A percentile compares a stretch with the other conserved stretches of the same genome.
Conservation (phyloP, 306 rosid genomes). For the Vigna reflexopilosa region DNA sequence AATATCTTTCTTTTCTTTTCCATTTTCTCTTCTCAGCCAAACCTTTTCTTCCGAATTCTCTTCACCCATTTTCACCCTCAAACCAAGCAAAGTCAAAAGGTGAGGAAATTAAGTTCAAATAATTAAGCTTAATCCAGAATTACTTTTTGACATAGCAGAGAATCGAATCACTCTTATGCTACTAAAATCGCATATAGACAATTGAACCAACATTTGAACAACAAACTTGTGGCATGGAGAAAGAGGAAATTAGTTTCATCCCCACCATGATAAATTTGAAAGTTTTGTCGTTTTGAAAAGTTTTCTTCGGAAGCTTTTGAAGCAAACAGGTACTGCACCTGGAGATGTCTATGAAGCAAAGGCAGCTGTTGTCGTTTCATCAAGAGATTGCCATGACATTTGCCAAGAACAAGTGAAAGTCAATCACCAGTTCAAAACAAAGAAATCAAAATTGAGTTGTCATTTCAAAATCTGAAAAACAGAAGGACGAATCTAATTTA, state of each 20-base stretch:
- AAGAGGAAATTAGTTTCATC: constrained; percentile 4
- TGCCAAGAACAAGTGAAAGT: not conserved
- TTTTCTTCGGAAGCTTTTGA: not conserved
- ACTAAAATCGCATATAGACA: not conserved
- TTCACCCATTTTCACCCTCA: not conserved
- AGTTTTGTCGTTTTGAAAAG: not conserved
- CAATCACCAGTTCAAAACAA: not conserved
- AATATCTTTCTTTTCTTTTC: not conserved
- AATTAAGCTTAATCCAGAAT: not conserved
- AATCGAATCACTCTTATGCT: not conserved
- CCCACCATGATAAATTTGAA: not conserved
- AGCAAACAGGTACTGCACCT: not conserved
- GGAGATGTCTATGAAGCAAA: not conserved
- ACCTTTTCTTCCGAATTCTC: not conserved
- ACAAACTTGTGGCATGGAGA: not conserved
- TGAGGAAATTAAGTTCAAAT: not conserved
- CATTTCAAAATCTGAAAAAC: not conserved
- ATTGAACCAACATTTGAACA: not conserved
- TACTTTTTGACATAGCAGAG: not conserved
- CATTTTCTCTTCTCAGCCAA: not conserved
- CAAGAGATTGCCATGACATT: constrained; percentile 2
- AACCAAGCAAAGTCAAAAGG: not conserved
- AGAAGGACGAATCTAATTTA: not conserved
- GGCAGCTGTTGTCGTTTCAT: not conserved
- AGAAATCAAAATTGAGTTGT: not conserved